Evolutionary conservation across 2,329 filamentous ascomycete species (phyloP), one percentile per base, ranked within the genome.

Genomic region (Pyrenophora tritici-repentis): DNA sequence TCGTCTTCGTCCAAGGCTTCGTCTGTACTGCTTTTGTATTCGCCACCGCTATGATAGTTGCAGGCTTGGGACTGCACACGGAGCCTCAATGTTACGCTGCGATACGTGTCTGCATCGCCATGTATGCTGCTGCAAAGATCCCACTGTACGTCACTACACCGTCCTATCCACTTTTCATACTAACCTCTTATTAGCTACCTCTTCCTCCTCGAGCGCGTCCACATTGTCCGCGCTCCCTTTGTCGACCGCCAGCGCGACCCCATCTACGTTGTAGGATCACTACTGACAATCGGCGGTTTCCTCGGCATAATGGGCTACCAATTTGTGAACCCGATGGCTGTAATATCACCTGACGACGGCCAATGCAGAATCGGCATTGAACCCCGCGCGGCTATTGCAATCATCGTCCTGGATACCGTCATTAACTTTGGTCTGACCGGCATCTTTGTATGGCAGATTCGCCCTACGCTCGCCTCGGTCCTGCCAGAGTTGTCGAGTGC

Each of bases 141-240:
- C 16, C 60, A 13, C 51, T 73, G 52, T 66, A 40, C 50, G 60
- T 51, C 17, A 24, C 16, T 29, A n/a, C 10, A 5, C 16, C 35
- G 13, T 16, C 8, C n/a, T 6, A 12, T 13, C 20, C 17, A 6
- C 12, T n/a, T 6, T 29, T 42, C 13, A 40, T 18, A 9, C 36
- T 56, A 16, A 56, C 16, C 18, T 10, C 9, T 2, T 14, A 50
- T 3, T 31, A 61, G 68, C 35, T 73, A 74, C 45, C 49, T 75
- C 5, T 76, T 74, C 50, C 56, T 76, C 3, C 62, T 75, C 14
- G 74, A 76, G 53, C 66, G 74, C 9, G 63, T 68, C 13, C 71
- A 75, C 41, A 62, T 70, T 14, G 61, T 75, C 12, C 61, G 73
- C 18, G 54, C 64, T 8, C 61, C 68, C 3, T 65, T 68, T 39